Conservation (phyloP, 2,329 filamentous ascomycete genomes). For the Neonectria magnoliae region DNA sequence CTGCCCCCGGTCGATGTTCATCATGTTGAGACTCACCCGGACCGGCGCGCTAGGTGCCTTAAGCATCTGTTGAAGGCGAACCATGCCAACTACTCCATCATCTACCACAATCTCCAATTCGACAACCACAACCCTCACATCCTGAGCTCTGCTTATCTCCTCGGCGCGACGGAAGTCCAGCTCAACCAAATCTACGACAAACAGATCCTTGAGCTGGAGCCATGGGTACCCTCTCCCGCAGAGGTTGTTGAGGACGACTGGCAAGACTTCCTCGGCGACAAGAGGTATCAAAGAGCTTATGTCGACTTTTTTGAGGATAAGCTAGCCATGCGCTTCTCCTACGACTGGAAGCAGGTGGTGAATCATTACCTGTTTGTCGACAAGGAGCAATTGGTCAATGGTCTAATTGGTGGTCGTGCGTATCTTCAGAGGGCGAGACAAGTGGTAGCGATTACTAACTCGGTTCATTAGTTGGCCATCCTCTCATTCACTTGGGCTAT, state of each 20-base stretch:
- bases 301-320: constrained; percentile 97
- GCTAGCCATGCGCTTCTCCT: constrained; percentile 75
- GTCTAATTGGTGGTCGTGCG: constrained; percentile 81
- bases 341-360: constrained; percentile 85
- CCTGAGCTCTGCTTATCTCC: constrained; percentile 84
- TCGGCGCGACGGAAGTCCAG: constrained; percentile 79
- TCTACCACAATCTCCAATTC: constrained; percentile 78
- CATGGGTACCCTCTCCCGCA: constrained; percentile 84
- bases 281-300: constrained; percentile 86
- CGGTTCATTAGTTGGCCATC: constrained; percentile 75
- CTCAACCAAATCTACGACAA: constrained; percentile 84
- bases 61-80: constrained; percentile 94
- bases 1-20: constrained; percentile 78
- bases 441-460: constrained; percentile 30
- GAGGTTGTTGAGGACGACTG: constrained; percentile 88
- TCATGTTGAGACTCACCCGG: constrained; percentile 80
- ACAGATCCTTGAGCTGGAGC: constrained; percentile 76
- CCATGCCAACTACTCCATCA: constrained; percentile 86
- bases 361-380: constrained; percentile 79
- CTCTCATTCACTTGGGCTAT: constrained; percentile 95
- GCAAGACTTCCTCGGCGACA: constrained; percentile 83
- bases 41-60: constrained; percentile 82
- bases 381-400: constrained; percentile 81
- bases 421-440: neutral
- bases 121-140: constrained; percentile 88